phyloP scores from a whole-genome alignment of 352 stramenopile species.

The Blastocystis sp. region DNA sequence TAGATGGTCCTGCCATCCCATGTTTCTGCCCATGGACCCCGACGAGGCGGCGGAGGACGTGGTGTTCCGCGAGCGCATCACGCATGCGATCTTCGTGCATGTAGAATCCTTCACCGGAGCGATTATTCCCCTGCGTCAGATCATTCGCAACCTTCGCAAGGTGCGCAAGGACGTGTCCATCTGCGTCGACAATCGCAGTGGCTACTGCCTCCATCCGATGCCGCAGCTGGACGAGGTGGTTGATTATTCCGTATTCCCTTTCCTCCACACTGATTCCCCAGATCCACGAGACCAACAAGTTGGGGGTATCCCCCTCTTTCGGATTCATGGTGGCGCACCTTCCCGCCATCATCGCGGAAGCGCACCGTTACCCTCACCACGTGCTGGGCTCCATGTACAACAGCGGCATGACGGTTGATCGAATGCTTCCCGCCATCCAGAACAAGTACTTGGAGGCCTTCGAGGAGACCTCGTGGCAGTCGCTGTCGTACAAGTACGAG shows the following conservation, averaged over 20 bases:
- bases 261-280: background rate
- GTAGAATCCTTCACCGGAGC: conserved; percentile 37
- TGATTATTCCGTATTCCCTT: conserved; percentile 32
- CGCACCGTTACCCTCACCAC: background rate
- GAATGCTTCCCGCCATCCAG: background rate
- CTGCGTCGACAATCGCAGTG: conserved; percentile 59
- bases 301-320: conserved; percentile 26
- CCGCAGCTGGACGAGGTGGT: conserved; percentile 38
- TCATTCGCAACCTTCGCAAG: conserved; percentile 17
- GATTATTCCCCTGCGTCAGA: conserved; percentile 51
- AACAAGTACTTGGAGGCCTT: background rate
- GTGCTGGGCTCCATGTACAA: conserved; percentile 63
- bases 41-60: conserved; percentile 30
- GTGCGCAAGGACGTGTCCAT: conserved; percentile 31
- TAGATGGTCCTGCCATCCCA: conserved; percentile 52
- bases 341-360: conserved; percentile 48
- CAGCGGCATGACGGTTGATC: conserved; percentile 3
- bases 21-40: conserved; percentile 37
- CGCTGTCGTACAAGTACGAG: conserved; percentile 40
- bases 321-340: conserved; percentile 53
- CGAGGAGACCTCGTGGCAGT: conserved; percentile 14
- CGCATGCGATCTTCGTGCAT: conserved; percentile 24
- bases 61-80: conserved; percentile 17
- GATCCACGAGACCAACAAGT: conserved; percentile 48
- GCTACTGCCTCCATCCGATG: conserved; percentile 43